Base-by-base conservation (phyloP, 2,329 filamentous ascomycete species). In the Pochonia chlamydosporia region DNA sequence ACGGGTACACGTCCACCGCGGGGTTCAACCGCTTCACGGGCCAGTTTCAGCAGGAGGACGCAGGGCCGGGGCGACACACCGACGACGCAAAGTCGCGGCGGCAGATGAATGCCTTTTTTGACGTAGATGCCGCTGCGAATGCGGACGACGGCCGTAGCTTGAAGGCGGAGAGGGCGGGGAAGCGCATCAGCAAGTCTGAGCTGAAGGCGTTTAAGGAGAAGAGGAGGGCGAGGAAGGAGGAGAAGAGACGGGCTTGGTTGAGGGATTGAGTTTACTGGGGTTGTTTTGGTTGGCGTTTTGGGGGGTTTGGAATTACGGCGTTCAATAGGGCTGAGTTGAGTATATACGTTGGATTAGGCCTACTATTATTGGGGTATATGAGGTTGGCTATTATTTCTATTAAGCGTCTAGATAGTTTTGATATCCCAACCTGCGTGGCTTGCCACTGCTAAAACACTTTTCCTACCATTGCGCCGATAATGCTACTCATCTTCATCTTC, bases 81-180 rank as follows among this genome's bases (percentile, higher is more conserved):
- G 90, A 96, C 60, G 89, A 95, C 62, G 87, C 89, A 61, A 96
- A 96, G 74, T 85, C 85, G 50, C 77, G 75, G 44, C 78, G 93
- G 39, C 93, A 97, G 70, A 87, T 97, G 86, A 87, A 88, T 61
- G 88, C 90, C 35, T 97, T 85, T 69, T 99, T 97, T 65, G 92
- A 99, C 63, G 91, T 96, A 37, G 91, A 97, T 65, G 88, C 90
- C 4, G 91, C 90, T 3, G 92, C 91, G 4, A 96, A 95, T 62
- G 81, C 81, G 49, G 91, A 99, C 61, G 85, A 96, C 57, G 93
- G 93, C 2, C 81, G 85, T 49, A 96, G 91, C 61, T 72, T 99
- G 49, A 95, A 92, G 69, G 93, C 90, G 2, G 93, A 99, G 73
- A 78, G 93, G 47, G 84, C 87, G 49, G 82, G 84, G 46, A 91